phyloP scores from a whole-genome alignment of 2,329 filamentous ascomycete species.

The Fusarium albosuccineum region DNA sequence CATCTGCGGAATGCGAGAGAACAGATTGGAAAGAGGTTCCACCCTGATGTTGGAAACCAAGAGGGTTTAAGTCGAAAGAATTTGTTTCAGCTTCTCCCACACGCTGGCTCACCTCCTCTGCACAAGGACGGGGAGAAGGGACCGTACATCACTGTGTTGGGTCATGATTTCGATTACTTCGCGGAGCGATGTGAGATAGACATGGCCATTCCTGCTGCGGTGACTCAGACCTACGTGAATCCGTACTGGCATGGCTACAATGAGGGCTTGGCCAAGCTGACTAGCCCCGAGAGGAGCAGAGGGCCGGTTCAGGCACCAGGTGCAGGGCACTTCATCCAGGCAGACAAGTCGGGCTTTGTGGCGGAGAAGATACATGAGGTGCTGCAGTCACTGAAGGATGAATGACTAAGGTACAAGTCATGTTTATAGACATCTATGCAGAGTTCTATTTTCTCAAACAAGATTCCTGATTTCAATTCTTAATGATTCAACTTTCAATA shows the following conservation, averaged over 20 bases:
- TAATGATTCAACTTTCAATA: too few species aligned
- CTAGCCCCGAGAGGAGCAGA: conserved; percentile 53
- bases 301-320: conserved; percentile 34
- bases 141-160: conserved; percentile 41
- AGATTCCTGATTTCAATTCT: neutral
- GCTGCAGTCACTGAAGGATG: conserved; percentile 12
- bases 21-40: conserved; percentile 30
- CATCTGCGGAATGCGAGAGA: conserved; percentile 24
- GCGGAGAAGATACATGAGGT: conserved; percentile 35
- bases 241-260: conserved; percentile 68
- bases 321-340: conserved; percentile 58
- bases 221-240: conserved; percentile 65
- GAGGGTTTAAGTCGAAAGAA: conserved; percentile 42
- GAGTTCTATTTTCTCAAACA: neutral
- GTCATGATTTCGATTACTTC: conserved; percentile 41
- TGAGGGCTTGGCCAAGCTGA: conserved; percentile 61
- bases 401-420: neutral
- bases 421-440: too few species aligned
- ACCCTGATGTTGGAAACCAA: conserved; percentile 36
- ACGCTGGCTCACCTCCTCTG: conserved; percentile 28
- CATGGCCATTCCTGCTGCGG: conserved; percentile 6
- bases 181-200: conserved; percentile 17
- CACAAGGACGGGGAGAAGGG: neutral
- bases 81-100: conserved; percentile 31
- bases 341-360: conserved; percentile 63